phyloP scores from a whole-genome alignment of 176 grass and related monocot genomes.

The Phoenix dactylifera region DNA sequence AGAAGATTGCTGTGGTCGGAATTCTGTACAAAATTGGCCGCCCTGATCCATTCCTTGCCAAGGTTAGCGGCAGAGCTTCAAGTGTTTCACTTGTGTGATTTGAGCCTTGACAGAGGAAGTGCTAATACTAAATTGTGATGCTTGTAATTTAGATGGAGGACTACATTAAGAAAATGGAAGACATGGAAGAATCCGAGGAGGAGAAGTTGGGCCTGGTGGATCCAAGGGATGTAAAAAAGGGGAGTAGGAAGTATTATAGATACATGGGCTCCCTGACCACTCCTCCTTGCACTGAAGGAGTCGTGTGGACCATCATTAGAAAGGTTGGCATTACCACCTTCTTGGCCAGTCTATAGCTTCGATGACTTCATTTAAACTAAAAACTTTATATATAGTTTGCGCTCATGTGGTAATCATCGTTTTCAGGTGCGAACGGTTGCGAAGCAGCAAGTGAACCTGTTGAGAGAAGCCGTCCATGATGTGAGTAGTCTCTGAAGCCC shows the following conservation, averaged over 20 bases:
- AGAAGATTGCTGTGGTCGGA: constrained; percentile 39
- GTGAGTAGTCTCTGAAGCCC: constrained; percentile 21
- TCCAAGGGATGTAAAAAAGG: constrained; percentile 16
- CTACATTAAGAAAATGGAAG: constrained; percentile 22
- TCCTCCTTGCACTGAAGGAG: constrained; percentile 64
- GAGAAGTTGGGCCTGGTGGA: constrained; percentile 27
- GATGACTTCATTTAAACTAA: neutral
- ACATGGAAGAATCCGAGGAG: constrained; percentile 21
- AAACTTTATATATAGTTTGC: neutral
- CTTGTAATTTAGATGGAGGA: constrained; percentile 38
- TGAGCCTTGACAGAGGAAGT: neutral
- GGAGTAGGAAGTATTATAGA: constrained; percentile 48
- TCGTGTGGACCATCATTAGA: constrained; percentile 55
- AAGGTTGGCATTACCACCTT: constrained; percentile 25
- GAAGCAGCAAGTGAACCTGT: constrained; percentile 37
- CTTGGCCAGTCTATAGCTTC: neutral
- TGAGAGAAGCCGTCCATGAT: constrained; percentile 60
- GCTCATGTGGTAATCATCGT: neutral
- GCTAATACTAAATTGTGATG: neutral
- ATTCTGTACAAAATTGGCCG: constrained; percentile 39
- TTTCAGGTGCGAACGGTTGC: constrained; percentile 50
- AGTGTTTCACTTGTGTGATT: neutral
- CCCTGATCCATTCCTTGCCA: constrained; percentile 32
- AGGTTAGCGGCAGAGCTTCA: constrained; percentile 5
- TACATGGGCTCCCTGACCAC: constrained; percentile 74